Conservation (phyloP, 2,329 filamentous ascomycete species). For the Colletotrichum brevisporum region DNA sequence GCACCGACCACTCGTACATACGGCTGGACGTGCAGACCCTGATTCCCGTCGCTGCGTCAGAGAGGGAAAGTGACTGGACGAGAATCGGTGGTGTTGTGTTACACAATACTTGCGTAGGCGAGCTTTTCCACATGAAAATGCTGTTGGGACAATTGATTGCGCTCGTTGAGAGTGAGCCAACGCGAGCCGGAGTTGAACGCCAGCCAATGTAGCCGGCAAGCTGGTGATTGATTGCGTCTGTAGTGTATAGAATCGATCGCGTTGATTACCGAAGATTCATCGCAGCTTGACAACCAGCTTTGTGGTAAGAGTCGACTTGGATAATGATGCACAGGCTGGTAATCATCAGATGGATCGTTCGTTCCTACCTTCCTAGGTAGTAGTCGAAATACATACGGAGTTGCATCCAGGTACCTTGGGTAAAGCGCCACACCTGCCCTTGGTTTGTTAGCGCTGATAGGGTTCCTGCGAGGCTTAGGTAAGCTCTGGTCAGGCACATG, state of each 20-base stretch:
- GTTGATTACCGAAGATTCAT: background rate
- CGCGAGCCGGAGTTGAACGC: background rate
- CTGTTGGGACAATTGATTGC: background rate
- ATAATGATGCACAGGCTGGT: too few relatives aligned
- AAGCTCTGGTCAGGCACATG: background rate
- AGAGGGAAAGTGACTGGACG: constrained; percentile 1
- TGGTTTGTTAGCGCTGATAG: background rate
- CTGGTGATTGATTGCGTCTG: background rate
- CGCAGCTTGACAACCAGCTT: too few relatives aligned
- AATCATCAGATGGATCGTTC: too few relatives aligned
- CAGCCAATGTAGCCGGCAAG: background rate
- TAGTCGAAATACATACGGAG: too few relatives aligned
- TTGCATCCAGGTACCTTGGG: too few relatives aligned
- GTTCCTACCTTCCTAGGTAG: too few relatives aligned
- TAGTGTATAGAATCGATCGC: background rate
- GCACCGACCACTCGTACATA: background rate
- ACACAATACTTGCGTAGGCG: background rate
- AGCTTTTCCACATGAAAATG: background rate
- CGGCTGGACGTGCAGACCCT: background rate
- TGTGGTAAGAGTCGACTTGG: too few relatives aligned
- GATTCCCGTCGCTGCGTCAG: constrained; percentile 1
- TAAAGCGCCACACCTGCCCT: too few relatives aligned
- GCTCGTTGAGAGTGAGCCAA: background rate
- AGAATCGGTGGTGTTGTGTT: constrained; percentile 9
- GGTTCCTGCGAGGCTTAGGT: background rate